phyloP scores from a whole-genome alignment of 352 stramenopile species.

The Phytopythium sindhum region DNA sequence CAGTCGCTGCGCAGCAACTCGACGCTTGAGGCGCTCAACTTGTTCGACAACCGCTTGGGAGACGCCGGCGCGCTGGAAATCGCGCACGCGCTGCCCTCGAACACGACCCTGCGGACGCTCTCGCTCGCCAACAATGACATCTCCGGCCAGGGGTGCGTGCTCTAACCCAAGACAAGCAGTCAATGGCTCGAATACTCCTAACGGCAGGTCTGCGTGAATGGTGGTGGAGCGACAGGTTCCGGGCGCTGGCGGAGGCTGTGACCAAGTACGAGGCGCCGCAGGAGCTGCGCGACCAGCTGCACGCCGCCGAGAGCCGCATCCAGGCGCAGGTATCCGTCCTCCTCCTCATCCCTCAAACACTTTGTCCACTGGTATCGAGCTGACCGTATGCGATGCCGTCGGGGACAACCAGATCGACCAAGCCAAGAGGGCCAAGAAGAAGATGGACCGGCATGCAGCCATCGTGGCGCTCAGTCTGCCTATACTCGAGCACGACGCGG shows the following conservation, averaged over 20 bases:
- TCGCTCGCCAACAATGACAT: conserved; percentile 66
- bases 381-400: not conserved
- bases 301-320: conserved; percentile 64
- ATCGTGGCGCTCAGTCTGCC: conserved; percentile 58
- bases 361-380: not conserved
- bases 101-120: conserved; percentile 51
- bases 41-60: conserved; percentile 63
- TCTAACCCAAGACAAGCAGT: not conserved
- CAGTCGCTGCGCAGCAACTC: conserved; percentile 36
- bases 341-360: not conserved
- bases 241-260: conserved; percentile 29
- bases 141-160: conserved; percentile 36
- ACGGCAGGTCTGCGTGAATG: not conserved
- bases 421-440: conserved; percentile 83
- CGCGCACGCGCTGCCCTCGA: conserved; percentile 53
- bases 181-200: not conserved
- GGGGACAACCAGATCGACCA: conserved; percentile 50
- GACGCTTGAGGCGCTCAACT: conserved; percentile 57
- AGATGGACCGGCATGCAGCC: conserved; percentile 49
- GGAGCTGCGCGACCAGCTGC: conserved; percentile 45
- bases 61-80: conserved; percentile 54
- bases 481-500: conserved; percentile 32
- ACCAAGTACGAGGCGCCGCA: conserved; percentile 55
- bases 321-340: conserved; percentile 45
- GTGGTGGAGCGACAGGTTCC: conserved; percentile 18